phyloP scores from a whole-genome alignment of 345 rosid species.

The Bruguiera gymnorhiza region DNA sequence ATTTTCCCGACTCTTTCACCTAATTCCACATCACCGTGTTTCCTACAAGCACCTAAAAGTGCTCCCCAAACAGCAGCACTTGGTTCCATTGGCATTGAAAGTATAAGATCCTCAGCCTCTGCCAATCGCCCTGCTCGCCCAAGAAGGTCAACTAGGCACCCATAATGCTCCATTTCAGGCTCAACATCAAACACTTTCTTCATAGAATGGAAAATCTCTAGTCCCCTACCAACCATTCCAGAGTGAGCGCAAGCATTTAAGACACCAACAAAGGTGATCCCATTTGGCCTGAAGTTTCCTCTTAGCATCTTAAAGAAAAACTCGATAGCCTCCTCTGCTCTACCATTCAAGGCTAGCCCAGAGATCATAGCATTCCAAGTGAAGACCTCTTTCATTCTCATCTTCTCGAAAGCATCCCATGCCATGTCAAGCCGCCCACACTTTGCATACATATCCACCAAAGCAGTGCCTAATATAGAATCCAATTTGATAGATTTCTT shows the following conservation, averaged over 20 bases:
- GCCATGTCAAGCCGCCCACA: constrained; percentile 45
- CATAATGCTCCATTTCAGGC: constrained; percentile 43
- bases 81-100: constrained; percentile 36
- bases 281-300: constrained; percentile 32
- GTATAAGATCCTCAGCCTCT: constrained; percentile 39
- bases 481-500: constrained; percentile 26
- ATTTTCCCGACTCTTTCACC: constrained; percentile 39
- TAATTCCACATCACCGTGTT: constrained; percentile 33
- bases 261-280: constrained; percentile 35
- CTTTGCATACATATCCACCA: constrained; percentile 46
- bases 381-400: constrained; percentile 35
- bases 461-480: constrained; percentile 39
- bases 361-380: constrained; percentile 49
- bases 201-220: constrained; percentile 31
- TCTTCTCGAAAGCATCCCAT: constrained; percentile 41
- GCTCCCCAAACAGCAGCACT: constrained; percentile 48
- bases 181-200: constrained; percentile 23
- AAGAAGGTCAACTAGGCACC: constrained; percentile 41
- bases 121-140: constrained; percentile 39
- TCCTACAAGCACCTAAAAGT: constrained; percentile 43
- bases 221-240: constrained; percentile 35
- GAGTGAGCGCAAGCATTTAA: constrained; percentile 45
- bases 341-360: constrained; percentile 44
- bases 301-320: constrained; percentile 36
- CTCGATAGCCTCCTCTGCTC: constrained; percentile 41